Base-by-base conservation (phyloP, 2,329 filamentous ascomycete genomes). In the Plectosphaerella cucumerina region DNA sequence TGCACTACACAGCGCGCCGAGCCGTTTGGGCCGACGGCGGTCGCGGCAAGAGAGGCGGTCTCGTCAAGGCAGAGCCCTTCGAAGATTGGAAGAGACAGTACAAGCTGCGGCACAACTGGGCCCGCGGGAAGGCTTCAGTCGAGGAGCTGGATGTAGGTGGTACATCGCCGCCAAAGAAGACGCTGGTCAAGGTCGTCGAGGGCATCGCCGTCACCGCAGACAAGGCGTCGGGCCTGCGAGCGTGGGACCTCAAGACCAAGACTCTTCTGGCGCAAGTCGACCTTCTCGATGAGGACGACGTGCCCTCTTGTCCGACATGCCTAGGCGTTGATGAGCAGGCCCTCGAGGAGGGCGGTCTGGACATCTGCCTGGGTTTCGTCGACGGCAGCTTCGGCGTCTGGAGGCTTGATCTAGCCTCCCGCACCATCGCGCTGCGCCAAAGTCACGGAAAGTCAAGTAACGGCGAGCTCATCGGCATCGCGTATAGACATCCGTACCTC, bases 31-130 rank as follows among this genome's bases (percentile, higher is more conserved):
- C 72, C 0, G 73, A 77, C 44, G 62, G 61, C 5, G 59, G 60
- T 11, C 62, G 61, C 58, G 72, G 75, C 2, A 63, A 74, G 35
- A 60, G 66, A 42, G 71, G 72, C 15, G 73, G 73, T 15, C 62
- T 71, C 53, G 67, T 71, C 1, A 80, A 84, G 47, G 62, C 81
- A 8, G 76, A 87, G 20, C 23, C 23, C 23, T 26, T 26, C 10
- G 23, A 26, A 10, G 82, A 94, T 62, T 97, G 92, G 92, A 96
- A 95, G 72, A 80, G 82, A 54, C 88, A 94, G 61, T 97, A 95
- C 69, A 90, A 87, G 61, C 75, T 97, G 47, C 81, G 89, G 44
- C 88, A 96, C 65, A 97, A 97, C 70, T 97, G 94, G 94, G 82
- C 88, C 1, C 82, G 79, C 55, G 94, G 93, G 1, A 85, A 82